Evolutionary conservation across 108 stramenopile species (phyloP).

Genomic region (Chaetoceros muelleri): DNA sequence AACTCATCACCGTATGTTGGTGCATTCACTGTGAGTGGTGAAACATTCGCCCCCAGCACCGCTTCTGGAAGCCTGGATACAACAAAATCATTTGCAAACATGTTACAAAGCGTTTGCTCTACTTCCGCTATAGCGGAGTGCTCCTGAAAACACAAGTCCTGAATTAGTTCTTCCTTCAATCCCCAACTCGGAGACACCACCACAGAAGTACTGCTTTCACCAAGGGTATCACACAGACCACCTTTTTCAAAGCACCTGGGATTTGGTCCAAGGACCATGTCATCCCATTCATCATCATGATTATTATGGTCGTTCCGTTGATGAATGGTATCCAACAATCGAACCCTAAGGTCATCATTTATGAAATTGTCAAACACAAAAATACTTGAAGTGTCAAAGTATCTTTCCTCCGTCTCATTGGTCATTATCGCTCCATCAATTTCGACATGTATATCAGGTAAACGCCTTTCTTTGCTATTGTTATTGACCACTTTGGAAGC

Average conservation of each 20-base stretch:
- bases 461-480: background rate
- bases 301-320: constrained; percentile 15
- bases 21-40: constrained; percentile 65
- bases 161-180: constrained; percentile 36
- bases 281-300: constrained; percentile 27
- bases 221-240: constrained; percentile 32
- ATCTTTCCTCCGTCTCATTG: constrained; percentile 11
- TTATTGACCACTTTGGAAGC: background rate
- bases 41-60: constrained; percentile 41
- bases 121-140: constrained; percentile 46
- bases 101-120: constrained; percentile 28
- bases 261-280: constrained; percentile 34
- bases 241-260: constrained; percentile 50
- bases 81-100: constrained; percentile 39
- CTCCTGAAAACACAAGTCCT: constrained; percentile 41
- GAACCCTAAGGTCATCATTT: constrained; percentile 24
- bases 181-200: constrained; percentile 30
- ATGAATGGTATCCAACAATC: constrained; percentile 36
- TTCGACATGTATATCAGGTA: constrained; percentile 26
- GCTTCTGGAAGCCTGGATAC: constrained; percentile 47
- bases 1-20: constrained; percentile 42
- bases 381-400: constrained; percentile 47
- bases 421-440: constrained; percentile 38
- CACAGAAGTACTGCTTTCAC: background rate
- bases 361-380: constrained; percentile 46